Evolutionary conservation across 345 rosid genomes (phyloP).

Genomic region (Microcos paniculata): DNA sequence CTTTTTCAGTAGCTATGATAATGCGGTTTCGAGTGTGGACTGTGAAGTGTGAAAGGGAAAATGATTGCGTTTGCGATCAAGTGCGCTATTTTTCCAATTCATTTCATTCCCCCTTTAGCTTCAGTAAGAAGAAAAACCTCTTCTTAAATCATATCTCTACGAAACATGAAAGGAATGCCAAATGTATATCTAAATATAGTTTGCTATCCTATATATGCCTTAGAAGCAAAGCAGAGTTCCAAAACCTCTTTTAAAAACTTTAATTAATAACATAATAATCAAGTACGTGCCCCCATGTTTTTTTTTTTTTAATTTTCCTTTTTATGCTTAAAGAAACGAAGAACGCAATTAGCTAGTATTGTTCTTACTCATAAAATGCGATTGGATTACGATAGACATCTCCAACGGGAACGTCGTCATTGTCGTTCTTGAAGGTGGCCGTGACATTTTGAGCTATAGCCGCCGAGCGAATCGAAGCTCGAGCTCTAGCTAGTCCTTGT

Average conservation of each 20-base stretch:
- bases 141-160: neutral
- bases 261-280: neutral
- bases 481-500: constrained; percentile 59
- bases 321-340: neutral
- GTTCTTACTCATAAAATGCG: constrained; percentile 59
- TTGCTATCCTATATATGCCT: constrained; percentile 30
- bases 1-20: constrained; percentile 34
- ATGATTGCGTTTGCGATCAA: constrained; percentile 20
- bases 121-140: constrained; percentile 23
- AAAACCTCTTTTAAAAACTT: neutral
- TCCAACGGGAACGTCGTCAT: constrained; percentile 19
- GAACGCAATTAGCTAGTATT: neutral
- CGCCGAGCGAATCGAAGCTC: constrained; percentile 60
- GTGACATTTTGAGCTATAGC: constrained; percentile 28
- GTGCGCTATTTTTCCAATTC: constrained; percentile 20
- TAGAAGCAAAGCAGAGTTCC: constrained; percentile 41
- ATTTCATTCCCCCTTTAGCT: constrained; percentile 18
- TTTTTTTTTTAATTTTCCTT: neutral
- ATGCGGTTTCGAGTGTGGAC: neutral
- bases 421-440: constrained; percentile 20
- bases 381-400: constrained; percentile 55
- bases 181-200: neutral
- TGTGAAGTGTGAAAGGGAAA: constrained; percentile 9
- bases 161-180: neutral
- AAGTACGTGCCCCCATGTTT: too few relatives aligned